Conservation (phyloP, 257 asterid species). For the Nicotiana attenuata region DNA sequence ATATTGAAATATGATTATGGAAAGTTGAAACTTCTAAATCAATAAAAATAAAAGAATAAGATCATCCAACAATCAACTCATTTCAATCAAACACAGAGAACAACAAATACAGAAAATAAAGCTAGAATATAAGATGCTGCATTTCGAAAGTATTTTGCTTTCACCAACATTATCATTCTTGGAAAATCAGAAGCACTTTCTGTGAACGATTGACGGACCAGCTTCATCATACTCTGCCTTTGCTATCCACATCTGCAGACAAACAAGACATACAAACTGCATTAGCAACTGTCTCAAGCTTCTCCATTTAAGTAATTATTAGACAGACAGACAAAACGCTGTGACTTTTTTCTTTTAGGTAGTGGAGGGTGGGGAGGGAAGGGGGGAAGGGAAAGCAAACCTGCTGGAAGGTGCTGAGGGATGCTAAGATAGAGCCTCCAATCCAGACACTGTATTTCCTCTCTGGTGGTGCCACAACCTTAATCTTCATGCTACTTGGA, state of each 20-base stretch:
- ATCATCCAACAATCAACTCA: conserved; percentile 37
- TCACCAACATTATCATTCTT: no score
- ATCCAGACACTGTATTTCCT: neutral
- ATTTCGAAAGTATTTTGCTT: no score
- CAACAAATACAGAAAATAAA: conserved; percentile 22
- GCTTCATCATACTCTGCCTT: neutral
- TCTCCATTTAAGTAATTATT: no score
- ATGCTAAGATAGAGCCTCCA: neutral
- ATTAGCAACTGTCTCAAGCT: no score
- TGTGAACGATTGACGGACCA: neutral
- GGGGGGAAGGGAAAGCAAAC: neutral
- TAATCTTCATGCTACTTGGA: neutral
- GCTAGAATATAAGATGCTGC: conserved; percentile 21
- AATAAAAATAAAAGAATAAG: conserved; percentile 35
- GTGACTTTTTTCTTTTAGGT: no score
- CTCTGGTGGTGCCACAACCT: neutral
- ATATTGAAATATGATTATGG: neutral
- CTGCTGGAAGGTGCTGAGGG: neutral
- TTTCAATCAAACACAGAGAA: conserved; percentile 24
- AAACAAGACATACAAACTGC: no score
- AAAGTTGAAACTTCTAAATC: conserved; percentile 26
- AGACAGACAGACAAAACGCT: no score
- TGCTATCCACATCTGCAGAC: neutral
- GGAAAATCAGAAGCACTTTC: neutral
- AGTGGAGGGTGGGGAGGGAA: no score